Evolutionary conservation across 2,329 filamentous ascomycete genomes (phyloP).

Genomic region (Scytalidium lignicola): DNA sequence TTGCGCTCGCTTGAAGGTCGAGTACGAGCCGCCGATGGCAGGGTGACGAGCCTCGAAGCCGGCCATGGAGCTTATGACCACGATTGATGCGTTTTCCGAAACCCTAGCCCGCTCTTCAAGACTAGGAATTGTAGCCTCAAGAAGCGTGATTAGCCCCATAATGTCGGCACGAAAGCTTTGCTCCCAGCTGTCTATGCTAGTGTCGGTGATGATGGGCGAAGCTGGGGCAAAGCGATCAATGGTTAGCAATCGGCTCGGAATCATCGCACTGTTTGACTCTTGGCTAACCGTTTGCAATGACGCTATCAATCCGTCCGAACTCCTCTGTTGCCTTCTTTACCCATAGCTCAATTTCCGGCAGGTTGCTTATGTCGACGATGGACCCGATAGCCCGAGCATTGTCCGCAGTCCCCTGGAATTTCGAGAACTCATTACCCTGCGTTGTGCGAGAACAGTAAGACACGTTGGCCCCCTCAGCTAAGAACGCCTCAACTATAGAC

Average conservation of each 20-base stretch:
- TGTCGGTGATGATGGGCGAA: constrained; percentile 15
- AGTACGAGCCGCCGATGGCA: constrained; percentile 14
- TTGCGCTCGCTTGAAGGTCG: constrained; percentile 40
- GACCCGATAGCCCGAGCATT: constrained; percentile 11
- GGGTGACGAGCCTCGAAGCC: constrained; percentile 24
- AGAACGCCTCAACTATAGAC: constrained; percentile 18
- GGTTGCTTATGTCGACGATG: constrained; percentile 13
- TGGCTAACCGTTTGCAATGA: constrained; percentile 17
- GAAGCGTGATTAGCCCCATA: constrained; percentile 16
- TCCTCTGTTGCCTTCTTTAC: constrained; percentile 7
- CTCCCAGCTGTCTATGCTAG: constrained; percentile 12
- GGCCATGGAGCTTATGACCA: constrained; percentile 14
- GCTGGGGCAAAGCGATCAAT: too few relatives aligned
- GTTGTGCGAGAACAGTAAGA: constrained; percentile 20
- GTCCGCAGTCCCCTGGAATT: constrained; percentile 4
- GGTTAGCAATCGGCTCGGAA: too few relatives aligned
- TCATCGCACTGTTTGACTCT: too few relatives aligned
- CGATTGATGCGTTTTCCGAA: constrained; percentile 7
- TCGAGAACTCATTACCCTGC: constrained; percentile 11
- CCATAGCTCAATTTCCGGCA: constrained; percentile 12
- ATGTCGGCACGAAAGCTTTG: constrained; percentile 14
- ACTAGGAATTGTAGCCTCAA: constrained; percentile 11
- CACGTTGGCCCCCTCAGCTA: constrained; percentile 18
- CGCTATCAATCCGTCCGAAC: constrained; percentile 13
- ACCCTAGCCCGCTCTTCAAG: constrained; percentile 3